Evolutionary conservation across 768 basidiomycete genomes (phyloP), one percentile per base, ranked within the genome.

Genomic region (Leccinum obscurum): DNA sequence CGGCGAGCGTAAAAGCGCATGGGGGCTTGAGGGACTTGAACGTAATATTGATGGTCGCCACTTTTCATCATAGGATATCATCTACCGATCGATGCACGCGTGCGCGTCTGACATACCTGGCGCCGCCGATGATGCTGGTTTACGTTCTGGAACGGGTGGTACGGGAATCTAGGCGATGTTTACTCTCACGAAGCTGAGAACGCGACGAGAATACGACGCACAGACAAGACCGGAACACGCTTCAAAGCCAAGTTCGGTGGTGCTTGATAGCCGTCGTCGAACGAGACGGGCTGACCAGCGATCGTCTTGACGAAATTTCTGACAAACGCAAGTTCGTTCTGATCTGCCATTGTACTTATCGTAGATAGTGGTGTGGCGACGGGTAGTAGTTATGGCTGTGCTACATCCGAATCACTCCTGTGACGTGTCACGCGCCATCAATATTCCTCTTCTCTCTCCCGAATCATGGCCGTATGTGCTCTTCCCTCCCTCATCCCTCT

Each of bases 1-100:
- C 83, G 52, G 85, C 72, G 64, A 98, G 80, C 30, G 85, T 80
- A 77, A 90, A 90, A 0, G 88, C 77, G 52, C 87, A 82, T 24
- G 92, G 78, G 1, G 97, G 97, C 71, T 98, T 98, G 69, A 86
- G 79, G 52, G 93, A 97, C 76, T 97, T 98, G 82, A 99, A 86
- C 55, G 85, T 89, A 65, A 99, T 75, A 22, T 78, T 79, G 65
- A 98, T 76, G 24, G 58, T 48, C 58, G 62, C 54, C 35, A 34
- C 68, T 74, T 61, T 46, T 46, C n/a, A 28, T 28, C 28, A 7
- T 28, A n/a, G 7, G 7, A 7, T 8, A 11, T 44, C 20, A 46
- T 46, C 35, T 46, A 57, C 61, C 52, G 57, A 39, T 73, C 50
- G 64, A 56, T 32, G 51, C 32, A 48, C 56, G 61, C 52, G 32